Conservation (phyloP, 2,329 filamentous ascomycete genomes). For the Verticillium klebahnii region DNA sequence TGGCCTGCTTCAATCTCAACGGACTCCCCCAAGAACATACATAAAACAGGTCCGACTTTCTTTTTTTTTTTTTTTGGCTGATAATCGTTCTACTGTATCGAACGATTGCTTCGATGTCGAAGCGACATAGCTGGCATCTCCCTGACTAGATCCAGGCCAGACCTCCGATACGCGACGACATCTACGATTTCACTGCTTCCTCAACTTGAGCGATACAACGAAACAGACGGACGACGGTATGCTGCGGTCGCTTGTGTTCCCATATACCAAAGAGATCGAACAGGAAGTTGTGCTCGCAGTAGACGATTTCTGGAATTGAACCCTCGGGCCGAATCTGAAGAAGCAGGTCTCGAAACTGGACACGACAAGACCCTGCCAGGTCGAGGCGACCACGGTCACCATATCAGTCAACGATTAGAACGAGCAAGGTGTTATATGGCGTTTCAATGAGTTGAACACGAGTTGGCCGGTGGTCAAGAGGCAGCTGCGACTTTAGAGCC, state of each 20-base stretch:
- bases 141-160: neutral
- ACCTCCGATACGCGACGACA: neutral
- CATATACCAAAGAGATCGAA: neutral
- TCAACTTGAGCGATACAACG: too few species aligned
- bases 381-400: neutral
- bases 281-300: neutral
- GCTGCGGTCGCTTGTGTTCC: too few species aligned
- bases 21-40: neutral
- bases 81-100: neutral
- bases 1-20: too few species aligned
- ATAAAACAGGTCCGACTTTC: neutral
- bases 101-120: neutral
- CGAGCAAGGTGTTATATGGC: neutral
- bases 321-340: neutral
- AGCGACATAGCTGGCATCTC: neutral
- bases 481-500: neutral
- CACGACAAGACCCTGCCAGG: neutral
- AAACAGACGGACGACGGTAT: too few species aligned
- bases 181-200: neutral
- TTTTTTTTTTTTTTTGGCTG: neutral
- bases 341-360: conserved; percentile 1
- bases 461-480: neutral
- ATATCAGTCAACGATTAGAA: neutral
- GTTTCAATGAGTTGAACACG: neutral
- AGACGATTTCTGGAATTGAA: neutral